Conservation (phyloP, 2,329 filamentous ascomycete species). For the Knoxdaviesia capensis region DNA sequence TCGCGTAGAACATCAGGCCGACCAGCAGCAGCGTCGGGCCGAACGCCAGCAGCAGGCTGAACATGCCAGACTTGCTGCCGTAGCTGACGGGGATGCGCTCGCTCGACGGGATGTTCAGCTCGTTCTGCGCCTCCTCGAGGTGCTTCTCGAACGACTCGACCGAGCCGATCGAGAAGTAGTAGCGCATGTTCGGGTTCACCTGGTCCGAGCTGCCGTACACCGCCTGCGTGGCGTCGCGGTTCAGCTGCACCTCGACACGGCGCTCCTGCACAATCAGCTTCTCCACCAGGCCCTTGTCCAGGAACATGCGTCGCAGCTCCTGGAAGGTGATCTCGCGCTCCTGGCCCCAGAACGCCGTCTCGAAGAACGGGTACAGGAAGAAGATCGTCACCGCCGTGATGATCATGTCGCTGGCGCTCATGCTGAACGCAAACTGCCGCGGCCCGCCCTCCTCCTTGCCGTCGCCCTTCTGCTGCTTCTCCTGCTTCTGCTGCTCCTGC, state of each 20-base stretch:
- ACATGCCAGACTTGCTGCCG: conserved; percentile 48
- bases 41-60: conserved; percentile 54
- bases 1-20: conserved; percentile 62
- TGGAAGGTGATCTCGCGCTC: conserved; percentile 85
- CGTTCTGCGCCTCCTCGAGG: conserved; percentile 70
- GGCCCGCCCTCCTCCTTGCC: conserved; percentile 14
- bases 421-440: conserved; percentile 13
- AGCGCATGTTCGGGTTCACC: conserved; percentile 47
- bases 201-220: conserved; percentile 58
- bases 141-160: conserved; percentile 81
- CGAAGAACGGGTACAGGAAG: conserved; percentile 18
- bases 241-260: conserved; percentile 60
- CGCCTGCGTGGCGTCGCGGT: conserved; percentile 50
- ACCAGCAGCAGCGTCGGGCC: conserved; percentile 76
- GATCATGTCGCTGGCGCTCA: conserved; percentile 31
- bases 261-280: conserved; percentile 63
- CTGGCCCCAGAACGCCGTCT: conserved; percentile 17
- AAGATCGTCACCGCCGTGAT: conserved; percentile 22
- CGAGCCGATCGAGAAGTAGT: conserved; percentile 91
- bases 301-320: conserved; percentile 80
- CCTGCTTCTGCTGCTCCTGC: conserved; percentile 3
- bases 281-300: conserved; percentile 90
- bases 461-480: conserved; percentile 6
- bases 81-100: conserved; percentile 91
- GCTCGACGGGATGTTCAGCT: conserved; percentile 66